Conservation (phyloP, 257 asterid species). For the Rauvolfia tetraphylla region DNA sequence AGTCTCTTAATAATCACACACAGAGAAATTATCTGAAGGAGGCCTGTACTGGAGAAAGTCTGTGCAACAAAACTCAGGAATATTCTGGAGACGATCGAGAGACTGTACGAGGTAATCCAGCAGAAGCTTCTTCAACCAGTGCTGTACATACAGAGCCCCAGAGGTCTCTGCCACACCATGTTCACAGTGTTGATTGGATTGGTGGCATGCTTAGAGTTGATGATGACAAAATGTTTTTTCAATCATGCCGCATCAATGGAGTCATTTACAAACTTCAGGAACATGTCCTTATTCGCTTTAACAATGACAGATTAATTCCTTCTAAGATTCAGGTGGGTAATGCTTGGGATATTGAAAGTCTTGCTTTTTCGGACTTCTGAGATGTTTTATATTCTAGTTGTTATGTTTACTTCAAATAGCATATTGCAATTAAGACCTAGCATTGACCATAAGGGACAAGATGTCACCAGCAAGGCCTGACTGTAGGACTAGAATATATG, state of each 20-base stretch:
- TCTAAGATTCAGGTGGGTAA: slow-evolving; percentile 76
- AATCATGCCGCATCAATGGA: slow-evolving; percentile 68
- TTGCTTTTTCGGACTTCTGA: not conserved
- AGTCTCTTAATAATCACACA: slow-evolving; percentile 33
- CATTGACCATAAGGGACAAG: not conserved
- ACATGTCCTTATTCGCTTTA: slow-evolving; percentile 58
- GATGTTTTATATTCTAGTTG: not conserved
- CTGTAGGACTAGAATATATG: not conserved
- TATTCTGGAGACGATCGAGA: slow-evolving; percentile 30
- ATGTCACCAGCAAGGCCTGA: slow-evolving; percentile 3
- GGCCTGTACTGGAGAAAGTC: slow-evolving; percentile 30
- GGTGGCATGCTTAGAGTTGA: slow-evolving; percentile 53
- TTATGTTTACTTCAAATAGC: not conserved
- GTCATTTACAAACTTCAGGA: slow-evolving; percentile 50
- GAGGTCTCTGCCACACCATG: slow-evolving; percentile 33
- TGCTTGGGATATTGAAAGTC: slow-evolving; percentile 15
- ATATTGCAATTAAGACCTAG: not conserved
- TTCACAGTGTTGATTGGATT: slow-evolving; percentile 60
- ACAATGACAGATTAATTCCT: slow-evolving; percentile 55
- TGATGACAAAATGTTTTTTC: slow-evolving; percentile 58
- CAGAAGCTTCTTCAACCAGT: slow-evolving; percentile 36
- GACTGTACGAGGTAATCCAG: slow-evolving; percentile 31
- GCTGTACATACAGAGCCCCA: slow-evolving; percentile 30
- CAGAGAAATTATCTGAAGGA: slow-evolving; percentile 26
- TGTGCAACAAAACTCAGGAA: slow-evolving; percentile 18